phyloP scores from a whole-genome alignment of 23 red algal species.

The Chondrus crispus region DNA sequence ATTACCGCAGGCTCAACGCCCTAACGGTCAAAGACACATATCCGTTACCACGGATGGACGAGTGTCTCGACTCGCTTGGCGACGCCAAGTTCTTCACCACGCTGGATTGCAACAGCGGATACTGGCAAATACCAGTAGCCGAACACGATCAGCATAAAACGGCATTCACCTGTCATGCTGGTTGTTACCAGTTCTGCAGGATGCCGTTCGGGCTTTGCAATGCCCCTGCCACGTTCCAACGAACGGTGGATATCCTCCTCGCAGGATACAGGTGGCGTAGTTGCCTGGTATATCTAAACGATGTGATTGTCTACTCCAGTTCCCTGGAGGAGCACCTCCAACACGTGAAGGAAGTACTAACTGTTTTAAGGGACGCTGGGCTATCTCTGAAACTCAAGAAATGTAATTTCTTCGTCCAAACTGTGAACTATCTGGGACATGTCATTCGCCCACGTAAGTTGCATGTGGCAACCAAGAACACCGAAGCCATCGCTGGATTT shows the following conservation, averaged over 20 bases:
- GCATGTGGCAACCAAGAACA: neutral
- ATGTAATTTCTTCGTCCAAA: neutral
- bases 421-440: neutral
- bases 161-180: neutral
- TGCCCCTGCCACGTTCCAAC: constrained; percentile 25
- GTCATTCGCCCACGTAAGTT: neutral
- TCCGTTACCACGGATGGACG: neutral
- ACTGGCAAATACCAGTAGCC: constrained; percentile 1
- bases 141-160: neutral
- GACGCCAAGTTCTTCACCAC: neutral
- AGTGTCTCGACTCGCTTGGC: neutral
- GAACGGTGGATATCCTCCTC: neutral
- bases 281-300: constrained; percentile 10
- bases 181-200: neutral
- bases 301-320: neutral
- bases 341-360: neutral
- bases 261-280: neutral
- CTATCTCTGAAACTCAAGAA: neutral
- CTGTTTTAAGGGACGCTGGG: neutral
- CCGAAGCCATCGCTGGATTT: neutral
- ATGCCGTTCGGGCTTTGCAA: constrained; percentile 16
- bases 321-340: neutral
- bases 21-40: neutral
- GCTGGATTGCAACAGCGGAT: constrained; percentile 4
- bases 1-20: neutral